Evolutionary conservation across 192 early-diverging fungal species (phyloP).

Genomic region (Linnemannia elongata): DNA sequence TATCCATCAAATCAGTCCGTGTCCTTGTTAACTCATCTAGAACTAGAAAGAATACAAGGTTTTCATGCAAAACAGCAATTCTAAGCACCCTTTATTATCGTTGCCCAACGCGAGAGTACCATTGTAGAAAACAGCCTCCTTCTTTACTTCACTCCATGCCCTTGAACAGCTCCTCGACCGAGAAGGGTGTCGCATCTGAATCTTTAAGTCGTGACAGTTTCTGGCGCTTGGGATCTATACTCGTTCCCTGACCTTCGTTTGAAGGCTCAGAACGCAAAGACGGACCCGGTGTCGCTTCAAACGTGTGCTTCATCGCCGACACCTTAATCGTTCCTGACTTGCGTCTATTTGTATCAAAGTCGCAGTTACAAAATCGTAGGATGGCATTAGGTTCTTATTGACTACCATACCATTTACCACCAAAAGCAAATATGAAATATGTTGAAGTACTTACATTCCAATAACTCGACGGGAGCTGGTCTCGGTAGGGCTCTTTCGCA

Average conservation of each 20-base stretch:
- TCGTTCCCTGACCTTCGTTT: not conserved
- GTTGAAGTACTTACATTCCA: conserved; percentile 4
- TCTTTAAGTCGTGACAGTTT: not conserved
- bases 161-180: conserved; percentile 1
- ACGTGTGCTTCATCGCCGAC: not conserved
- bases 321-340: not conserved
- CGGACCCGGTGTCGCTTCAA: not conserved
- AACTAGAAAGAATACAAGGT: too few species aligned
- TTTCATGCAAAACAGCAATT: too few species aligned
- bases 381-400: not conserved
- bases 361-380: not conserved
- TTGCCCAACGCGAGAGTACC: too few species aligned
- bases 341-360: not conserved
- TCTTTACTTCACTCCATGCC: not conserved
- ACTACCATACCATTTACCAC: not conserved
- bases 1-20: too few species aligned
- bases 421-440: too few species aligned
- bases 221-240: not conserved
- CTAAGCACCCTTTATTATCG: too few species aligned
- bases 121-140: not conserved
- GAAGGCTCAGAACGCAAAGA: not conserved
- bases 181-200: not conserved
- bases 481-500: not conserved
- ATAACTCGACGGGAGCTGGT: not conserved
- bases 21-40: too few species aligned